A percentile compares a stretch with the other conserved stretches of the same genome.
phyloP scores from a whole-genome alignment of 2,329 filamentous ascomycete genomes.

The Penicillium digitatum region DNA sequence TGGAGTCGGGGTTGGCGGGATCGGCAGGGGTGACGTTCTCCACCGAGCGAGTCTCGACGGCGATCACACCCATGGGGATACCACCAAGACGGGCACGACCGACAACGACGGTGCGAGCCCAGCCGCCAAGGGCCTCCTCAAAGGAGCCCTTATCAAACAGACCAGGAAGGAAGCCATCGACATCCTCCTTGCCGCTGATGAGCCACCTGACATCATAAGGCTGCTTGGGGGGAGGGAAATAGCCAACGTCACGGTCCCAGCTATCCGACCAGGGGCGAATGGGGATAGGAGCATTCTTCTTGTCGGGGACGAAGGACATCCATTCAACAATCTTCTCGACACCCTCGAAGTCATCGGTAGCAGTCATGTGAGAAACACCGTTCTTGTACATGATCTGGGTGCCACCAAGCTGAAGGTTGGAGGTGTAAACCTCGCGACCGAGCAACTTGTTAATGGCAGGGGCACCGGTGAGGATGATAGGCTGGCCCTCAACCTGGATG shows the following conservation, averaged over 20 bases:
- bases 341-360: constrained; percentile 94
- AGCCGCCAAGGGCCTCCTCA: constrained; percentile 91
- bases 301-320: constrained; percentile 95
- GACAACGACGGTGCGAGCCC: constrained; percentile 94
- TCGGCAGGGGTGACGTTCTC: constrained; percentile 97
- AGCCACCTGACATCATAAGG: constrained; percentile 91
- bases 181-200: constrained; percentile 81
- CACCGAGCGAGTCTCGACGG: constrained; percentile 88
- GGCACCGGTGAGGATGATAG: constrained; percentile 96
- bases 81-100: constrained; percentile 94
- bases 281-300: constrained; percentile 88
- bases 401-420: constrained; percentile 96
- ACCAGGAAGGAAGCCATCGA: constrained; percentile 78
- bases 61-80: constrained; percentile 98
- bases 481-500: constrained; percentile 97
- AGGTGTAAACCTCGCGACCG: constrained; percentile 96
- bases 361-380: constrained; percentile 98
- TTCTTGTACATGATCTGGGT: constrained; percentile 99
- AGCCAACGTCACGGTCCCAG: constrained; percentile 91
- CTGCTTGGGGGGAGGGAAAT: constrained; percentile 73
- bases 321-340: constrained; percentile 97
- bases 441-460: constrained; percentile 97
- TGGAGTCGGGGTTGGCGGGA: constrained; percentile 96
- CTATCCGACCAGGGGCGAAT: constrained; percentile 78
- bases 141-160: constrained; percentile 97